These are phyloP conservation scores for Barnettozyma sucrosica DNA, from an alignment of 805 yeast species.

Conservation along the genomic window DNA sequence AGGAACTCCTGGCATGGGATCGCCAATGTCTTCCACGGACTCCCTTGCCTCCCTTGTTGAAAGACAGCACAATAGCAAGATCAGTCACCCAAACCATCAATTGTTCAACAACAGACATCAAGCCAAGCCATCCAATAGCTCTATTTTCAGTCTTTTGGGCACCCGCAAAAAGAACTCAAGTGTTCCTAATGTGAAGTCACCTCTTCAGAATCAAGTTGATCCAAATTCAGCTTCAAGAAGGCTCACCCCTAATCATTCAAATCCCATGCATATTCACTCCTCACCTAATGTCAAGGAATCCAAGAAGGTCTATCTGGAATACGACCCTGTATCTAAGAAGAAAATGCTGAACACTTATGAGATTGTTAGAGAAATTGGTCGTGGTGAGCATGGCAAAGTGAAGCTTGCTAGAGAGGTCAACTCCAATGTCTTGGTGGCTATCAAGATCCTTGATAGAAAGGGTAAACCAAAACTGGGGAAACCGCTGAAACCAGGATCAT, in stretches of 20 bases:
- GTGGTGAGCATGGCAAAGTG: conserved; percentile 99
- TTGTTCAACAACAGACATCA: conserved; percentile 17
- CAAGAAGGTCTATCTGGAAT: conserved; percentile 68
- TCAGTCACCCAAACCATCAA: conserved; percentile 37
- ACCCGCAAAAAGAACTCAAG: conserved; percentile 10
- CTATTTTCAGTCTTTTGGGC: conserved; percentile 15
- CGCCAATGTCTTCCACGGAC: conserved; percentile 31
- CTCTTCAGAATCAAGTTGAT: conserved; percentile 10
- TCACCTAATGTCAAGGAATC: conserved; percentile 70
- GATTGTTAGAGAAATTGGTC: conserved; percentile 78
- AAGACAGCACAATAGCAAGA: conserved; percentile 34
- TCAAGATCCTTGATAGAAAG: conserved; percentile 82
- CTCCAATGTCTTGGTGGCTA: conserved; percentile 72
- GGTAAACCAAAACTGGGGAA: conserved; percentile 49
- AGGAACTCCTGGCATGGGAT: conserved; percentile 12
- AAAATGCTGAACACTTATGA: conserved; percentile 87
- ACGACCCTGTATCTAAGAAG: conserved; percentile 80
- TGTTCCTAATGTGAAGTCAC: conserved; percentile 14
- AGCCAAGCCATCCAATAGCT: conserved; percentile 12
- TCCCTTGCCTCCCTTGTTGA: conserved; percentile 34
- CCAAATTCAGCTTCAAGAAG: conserved; percentile 11
- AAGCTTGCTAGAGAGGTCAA: conserved; percentile 76
- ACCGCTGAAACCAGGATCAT: conserved; percentile 33
- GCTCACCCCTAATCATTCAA: conserved; percentile 19
- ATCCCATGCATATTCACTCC: conserved; percentile 25